Conservation (phyloP, 768 basidiomycete genomes). For the Rhizopogon vesiculosus region DNA sequence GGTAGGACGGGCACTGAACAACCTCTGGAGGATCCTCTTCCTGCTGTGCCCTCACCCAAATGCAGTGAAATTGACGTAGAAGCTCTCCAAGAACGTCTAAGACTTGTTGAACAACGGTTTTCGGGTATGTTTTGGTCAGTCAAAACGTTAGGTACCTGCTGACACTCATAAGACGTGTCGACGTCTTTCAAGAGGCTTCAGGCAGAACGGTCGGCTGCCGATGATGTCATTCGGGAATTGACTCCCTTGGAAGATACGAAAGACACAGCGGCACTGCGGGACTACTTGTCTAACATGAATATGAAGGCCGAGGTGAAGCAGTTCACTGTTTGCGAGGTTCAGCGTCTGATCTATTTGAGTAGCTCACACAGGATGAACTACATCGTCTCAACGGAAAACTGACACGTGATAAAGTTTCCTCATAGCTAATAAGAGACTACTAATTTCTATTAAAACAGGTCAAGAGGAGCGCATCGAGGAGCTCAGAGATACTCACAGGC, state of each 20-base stretch:
- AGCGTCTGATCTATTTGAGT: neutral
- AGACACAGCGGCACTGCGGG: conserved; percentile 64
- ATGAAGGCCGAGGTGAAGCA: conserved; percentile 66
- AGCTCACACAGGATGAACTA: conserved; percentile 78
- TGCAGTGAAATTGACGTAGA: conserved; percentile 38
- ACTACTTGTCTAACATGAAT: conserved; percentile 63
- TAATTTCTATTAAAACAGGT: conserved; percentile 37
- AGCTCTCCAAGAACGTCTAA: conserved; percentile 58
- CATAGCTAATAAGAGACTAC: neutral
- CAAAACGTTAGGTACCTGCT: conserved; percentile 3
- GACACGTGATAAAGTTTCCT: conserved; percentile 46
- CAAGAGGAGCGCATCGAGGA: conserved; percentile 85
- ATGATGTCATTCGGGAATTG: conserved; percentile 61
- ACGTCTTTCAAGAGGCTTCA: conserved; percentile 74
- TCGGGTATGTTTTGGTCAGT: conserved; percentile 40
- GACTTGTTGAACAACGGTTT: conserved; percentile 74
- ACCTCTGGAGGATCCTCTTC: neutral
- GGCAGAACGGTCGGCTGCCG: conserved; percentile 64
- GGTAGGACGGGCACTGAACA: neutral
- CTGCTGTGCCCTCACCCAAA: neutral
- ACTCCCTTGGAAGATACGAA: conserved; percentile 66
- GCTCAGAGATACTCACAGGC: conserved; percentile 74
- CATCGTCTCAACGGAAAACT: conserved; percentile 69
- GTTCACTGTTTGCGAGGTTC: neutral
- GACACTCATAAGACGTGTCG: conserved; percentile 57